Conservation (phyloP, 2,329 filamentous ascomycete genomes). For the Pestalotiopsis fici region DNA sequence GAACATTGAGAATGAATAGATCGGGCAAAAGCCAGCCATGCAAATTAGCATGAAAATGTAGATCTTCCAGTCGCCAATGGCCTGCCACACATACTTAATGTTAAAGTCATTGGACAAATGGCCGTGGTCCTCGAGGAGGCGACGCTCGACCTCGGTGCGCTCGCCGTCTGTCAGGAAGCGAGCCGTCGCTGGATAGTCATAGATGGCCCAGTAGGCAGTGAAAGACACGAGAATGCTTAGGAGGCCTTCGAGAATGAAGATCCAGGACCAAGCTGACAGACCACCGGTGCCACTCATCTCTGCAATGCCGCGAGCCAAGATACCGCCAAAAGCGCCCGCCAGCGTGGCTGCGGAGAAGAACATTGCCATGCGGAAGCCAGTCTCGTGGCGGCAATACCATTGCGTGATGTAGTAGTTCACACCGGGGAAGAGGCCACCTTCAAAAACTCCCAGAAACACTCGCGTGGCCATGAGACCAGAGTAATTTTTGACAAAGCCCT, state of each 20-base stretch:
- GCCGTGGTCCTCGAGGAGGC: constrained; percentile 45
- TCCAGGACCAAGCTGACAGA: constrained; percentile 69
- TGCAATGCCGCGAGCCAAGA: constrained; percentile 49
- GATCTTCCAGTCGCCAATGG: constrained; percentile 60
- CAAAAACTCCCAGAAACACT: constrained; percentile 48
- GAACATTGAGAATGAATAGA: constrained; percentile 63
- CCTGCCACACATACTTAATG: constrained; percentile 53
- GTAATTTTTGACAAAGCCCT: constrained; percentile 26
- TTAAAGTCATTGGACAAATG: constrained; percentile 58
- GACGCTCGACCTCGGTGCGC: constrained; percentile 40
- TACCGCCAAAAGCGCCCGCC: constrained; percentile 49
- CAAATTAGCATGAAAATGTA: constrained; percentile 61
- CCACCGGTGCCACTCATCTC: constrained; percentile 36
- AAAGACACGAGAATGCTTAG: constrained; percentile 51
- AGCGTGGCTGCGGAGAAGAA: constrained; percentile 46
- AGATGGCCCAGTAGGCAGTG: constrained; percentile 50
- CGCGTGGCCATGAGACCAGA: constrained; percentile 39
- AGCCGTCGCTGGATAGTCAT: constrained; percentile 58
- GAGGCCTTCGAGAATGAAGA: constrained; percentile 71
- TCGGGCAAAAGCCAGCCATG: constrained; percentile 59
- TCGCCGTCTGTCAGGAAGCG: constrained; percentile 49
- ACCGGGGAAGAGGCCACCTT: constrained; percentile 63
- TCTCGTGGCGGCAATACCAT: constrained; percentile 61
- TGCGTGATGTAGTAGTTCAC: constrained; percentile 61
- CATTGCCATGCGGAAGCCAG: constrained; percentile 11